phyloP scores from a whole-genome alignment of 1,284 basidiomycete genomes.

The Agaricales sp. region DNA sequence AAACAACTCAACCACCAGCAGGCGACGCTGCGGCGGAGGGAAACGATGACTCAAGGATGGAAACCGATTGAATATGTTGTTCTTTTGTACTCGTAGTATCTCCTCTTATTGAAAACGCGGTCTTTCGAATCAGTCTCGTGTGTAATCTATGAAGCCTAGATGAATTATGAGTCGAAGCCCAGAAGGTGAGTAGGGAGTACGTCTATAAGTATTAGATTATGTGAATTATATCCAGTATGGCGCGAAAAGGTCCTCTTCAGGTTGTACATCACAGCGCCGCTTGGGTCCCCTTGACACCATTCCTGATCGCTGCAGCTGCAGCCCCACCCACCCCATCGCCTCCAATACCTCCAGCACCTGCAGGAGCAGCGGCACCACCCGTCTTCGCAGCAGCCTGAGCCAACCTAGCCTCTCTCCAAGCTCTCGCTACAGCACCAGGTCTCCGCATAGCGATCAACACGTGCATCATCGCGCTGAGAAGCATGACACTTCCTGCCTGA shows the following conservation, averaged over 20 bases:
- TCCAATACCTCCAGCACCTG: neutral
- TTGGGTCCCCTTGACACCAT: neutral
- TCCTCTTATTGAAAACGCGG: no score
- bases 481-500: conserved; percentile 87
- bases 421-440: conserved; percentile 59
- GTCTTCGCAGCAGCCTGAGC: neutral
- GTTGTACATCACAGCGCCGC: no score
- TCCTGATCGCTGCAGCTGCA: neutral
- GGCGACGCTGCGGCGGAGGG: conserved; percentile 74
- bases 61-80: conserved; percentile 3
- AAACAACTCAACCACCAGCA: conserved; percentile 25
- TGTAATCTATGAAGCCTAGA: no score
- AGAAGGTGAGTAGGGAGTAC: no score
- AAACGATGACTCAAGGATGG: conserved; percentile 39
- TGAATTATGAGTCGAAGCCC: no score
- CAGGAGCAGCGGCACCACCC: neutral
- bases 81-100: neutral
- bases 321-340: neutral
- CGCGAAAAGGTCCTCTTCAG: no score
- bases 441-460: conserved; percentile 63
- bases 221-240: no score
- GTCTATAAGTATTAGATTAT: no score
- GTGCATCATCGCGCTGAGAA: conserved; percentile 82
- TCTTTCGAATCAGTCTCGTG: no score
- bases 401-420: conserved; percentile 40